Percentiles rank a stretch among this genome's conserved stretches.
phyloP scores from a whole-genome alignment of 2,329 filamentous ascomycete species.

The Ophiocordyceps robertsii region DNA sequence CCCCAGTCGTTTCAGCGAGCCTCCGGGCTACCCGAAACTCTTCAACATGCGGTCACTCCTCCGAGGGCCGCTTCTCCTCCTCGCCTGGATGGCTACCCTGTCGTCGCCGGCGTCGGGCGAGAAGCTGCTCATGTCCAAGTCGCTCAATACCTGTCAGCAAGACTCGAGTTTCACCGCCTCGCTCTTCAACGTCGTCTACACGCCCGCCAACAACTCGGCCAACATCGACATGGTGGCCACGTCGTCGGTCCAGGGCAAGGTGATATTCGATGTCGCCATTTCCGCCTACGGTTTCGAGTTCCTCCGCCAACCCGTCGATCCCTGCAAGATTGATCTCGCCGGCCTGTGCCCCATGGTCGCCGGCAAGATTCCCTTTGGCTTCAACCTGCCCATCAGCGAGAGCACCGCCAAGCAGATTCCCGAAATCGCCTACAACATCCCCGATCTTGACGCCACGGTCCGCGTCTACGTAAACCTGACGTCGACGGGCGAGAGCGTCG shows the following conservation, averaged over 20 bases:
- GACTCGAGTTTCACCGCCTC: conserved; percentile 79
- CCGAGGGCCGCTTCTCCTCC: conserved; percentile 28
- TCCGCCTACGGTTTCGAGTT: conserved; percentile 73
- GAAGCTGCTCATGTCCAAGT: conserved; percentile 64
- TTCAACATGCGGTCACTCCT: conserved; percentile 33
- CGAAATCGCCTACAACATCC: conserved; percentile 75
- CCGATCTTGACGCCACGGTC: conserved; percentile 80
- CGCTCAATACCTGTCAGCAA: conserved; percentile 71
- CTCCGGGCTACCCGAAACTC: neutral
- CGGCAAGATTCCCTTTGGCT: conserved; percentile 63
- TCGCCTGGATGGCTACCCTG: conserved; percentile 30
- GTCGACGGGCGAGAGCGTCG: conserved; percentile 47
- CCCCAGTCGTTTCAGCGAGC: neutral
- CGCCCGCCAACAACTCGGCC: conserved; percentile 59
- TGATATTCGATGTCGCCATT: conserved; percentile 63
- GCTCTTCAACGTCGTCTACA: conserved; percentile 75
- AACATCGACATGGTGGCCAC: conserved; percentile 66
- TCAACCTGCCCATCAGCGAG: conserved; percentile 48
- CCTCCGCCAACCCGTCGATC: conserved; percentile 55
- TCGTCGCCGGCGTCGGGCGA: conserved; percentile 40
- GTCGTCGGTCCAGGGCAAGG: conserved; percentile 69
- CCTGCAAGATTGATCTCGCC: conserved; percentile 55
- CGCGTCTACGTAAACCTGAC: conserved; percentile 68
- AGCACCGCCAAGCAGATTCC: conserved; percentile 55
- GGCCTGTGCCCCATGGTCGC: conserved; percentile 87